Evolutionary conservation across 345 rosid species (phyloP).

Genomic region (Eucalyptus rudis): DNA sequence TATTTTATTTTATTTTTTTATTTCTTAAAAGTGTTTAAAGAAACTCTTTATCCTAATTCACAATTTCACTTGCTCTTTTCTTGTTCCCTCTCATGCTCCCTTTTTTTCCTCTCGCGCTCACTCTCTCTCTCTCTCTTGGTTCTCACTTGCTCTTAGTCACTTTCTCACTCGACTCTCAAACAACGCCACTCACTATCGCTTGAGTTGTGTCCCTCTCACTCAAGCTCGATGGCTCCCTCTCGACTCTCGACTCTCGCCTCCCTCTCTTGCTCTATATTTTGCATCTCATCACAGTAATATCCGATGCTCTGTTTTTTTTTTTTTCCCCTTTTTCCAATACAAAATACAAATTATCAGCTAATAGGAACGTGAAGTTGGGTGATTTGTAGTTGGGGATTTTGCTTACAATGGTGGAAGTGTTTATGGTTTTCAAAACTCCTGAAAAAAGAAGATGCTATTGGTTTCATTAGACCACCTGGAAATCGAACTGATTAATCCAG

Average conservation of each 20-base stretch:
- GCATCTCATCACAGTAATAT: neutral
- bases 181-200: neutral
- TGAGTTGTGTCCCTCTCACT: neutral
- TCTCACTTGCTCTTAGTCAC: too few relatives aligned
- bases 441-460: accelerated
- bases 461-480: accelerated
- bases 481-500: accelerated
- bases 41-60: neutral
- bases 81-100: too few relatives aligned
- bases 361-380: accelerated
- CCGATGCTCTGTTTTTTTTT: neutral
- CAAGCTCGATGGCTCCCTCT: neutral
- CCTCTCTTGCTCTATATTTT: neutral
- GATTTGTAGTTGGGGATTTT: neutral
- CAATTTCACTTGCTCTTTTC: neutral
- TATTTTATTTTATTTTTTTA: too few relatives aligned
- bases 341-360: neutral
- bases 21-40: too few relatives aligned
- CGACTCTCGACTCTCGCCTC: neutral
- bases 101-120: too few relatives aligned
- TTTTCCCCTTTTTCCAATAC: too few relatives aligned
- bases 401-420: neutral
- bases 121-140: too few relatives aligned
- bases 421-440: neutral
- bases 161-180: neutral